Evolutionary conservation across 768 basidiomycete species (phyloP), one percentile per base, ranked within the genome.

Genomic region (Kwoniella botswanensis): DNA sequence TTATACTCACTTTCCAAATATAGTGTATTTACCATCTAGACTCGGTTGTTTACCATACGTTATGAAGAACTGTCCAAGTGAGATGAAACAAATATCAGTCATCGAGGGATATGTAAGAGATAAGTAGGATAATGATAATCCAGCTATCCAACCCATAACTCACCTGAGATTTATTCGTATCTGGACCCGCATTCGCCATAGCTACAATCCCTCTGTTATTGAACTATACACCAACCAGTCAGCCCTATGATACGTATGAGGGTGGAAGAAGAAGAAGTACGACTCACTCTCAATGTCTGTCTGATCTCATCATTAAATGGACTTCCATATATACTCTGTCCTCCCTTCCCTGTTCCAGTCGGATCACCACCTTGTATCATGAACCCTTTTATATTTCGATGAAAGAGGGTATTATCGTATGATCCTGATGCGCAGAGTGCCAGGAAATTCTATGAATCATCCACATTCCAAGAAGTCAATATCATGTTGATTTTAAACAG

Each of bases 281-380:
- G 4, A 55, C 67, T 57, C 61, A 94, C 95, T 87, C 97, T 96
- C 74, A 99, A 87, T 5, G 97, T 99, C 55, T 94, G 92, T 60
- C 94, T 87, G 54, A 97, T 88, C 86, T 99, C 97, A 79, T 98
- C 96, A 17, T 89, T 83, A 79, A 97, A 98, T 0, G 95, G 90
- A 69, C 88, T 89, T 2, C 94, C 94, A 94, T 95, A 98, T 75
- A 98, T 92, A 78, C 92, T 94, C 85, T 98, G 93, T 13, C 97
- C 97, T 50, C 93, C 94, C 84, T 98, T 99, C 29, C 97, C 97
- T 29, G 92, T 89, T 24, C 93, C 79, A 13, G 75, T 83, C 3
- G 84, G 84, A 74, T 84, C 82, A 11, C 82, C 83, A 11, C 81
- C 82, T 73, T 99, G 97, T 10, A 91, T 86, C 92, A 99, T 99